Conservation (phyloP, 2,329 filamentous ascomycete genomes). For the Nannizzia gypsea region DNA sequence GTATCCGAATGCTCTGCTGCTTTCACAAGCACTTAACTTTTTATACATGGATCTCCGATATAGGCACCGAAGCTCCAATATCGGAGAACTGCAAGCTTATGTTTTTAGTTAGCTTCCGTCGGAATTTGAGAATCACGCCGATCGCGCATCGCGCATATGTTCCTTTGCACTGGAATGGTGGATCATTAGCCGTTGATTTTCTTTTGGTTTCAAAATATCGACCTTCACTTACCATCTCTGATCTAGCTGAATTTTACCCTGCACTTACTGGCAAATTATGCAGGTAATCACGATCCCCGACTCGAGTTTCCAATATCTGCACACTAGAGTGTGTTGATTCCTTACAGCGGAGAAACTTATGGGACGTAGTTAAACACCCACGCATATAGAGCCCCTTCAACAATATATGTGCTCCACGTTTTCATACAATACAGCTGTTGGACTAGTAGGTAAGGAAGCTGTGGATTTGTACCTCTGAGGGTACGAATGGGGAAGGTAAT, state of each 20-base stretch:
- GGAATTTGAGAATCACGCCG: not conserved
- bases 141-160: slow-evolving; percentile 5
- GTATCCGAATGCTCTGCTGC: too few relatives aligned
- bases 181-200: not conserved
- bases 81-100: not conserved
- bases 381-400: too few relatives aligned
- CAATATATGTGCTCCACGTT: too few relatives aligned
- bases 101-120: not conserved
- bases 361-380: too few relatives aligned
- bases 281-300: too few relatives aligned
- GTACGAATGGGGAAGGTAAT: too few relatives aligned
- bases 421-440: too few relatives aligned
- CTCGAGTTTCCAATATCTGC: too few relatives aligned
- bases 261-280: not conserved
- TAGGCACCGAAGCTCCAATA: not conserved
- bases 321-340: too few relatives aligned
- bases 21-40: not conserved
- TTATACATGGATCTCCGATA: not conserved
- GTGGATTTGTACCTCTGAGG: too few relatives aligned
- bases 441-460: too few relatives aligned
- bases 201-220: not conserved
- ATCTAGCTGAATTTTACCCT: not conserved
- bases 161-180: not conserved
- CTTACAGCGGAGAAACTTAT: too few relatives aligned
- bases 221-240: not conserved